These are phyloP conservation scores for Castanea sativa DNA, from an alignment of 306 rosid species.

Conservation along the genomic window DNA sequence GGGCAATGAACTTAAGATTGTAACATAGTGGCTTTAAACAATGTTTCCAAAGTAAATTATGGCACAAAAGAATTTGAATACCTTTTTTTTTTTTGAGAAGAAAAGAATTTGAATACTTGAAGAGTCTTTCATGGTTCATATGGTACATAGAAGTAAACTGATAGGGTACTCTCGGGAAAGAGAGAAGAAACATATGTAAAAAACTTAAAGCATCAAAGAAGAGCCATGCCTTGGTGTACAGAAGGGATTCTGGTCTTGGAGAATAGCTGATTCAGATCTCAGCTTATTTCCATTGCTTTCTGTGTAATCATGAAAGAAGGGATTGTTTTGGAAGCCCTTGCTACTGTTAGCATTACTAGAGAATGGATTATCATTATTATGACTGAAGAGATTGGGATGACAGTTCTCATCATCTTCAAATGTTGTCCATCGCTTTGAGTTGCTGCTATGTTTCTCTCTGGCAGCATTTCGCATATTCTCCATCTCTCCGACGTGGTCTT, in stretches of 20 bases:
- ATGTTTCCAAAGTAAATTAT: neutral
- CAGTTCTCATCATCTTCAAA: constrained; percentile 72
- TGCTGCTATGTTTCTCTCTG: constrained; percentile 47
- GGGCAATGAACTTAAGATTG: no score
- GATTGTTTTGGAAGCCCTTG: constrained; percentile 29
- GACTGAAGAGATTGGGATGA: constrained; percentile 71
- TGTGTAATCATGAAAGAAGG: constrained; percentile 38
- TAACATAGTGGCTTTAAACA: neutral
- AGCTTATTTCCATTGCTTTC: constrained; percentile 25
- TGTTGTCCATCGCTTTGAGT: constrained; percentile 69
- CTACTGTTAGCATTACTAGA: constrained; percentile 24
- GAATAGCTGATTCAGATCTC: constrained; percentile 46
- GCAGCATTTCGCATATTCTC: constrained; percentile 57
- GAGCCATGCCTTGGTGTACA: constrained; percentile 38
- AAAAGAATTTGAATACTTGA: constrained; percentile 5
- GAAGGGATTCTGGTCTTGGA: constrained; percentile 45
- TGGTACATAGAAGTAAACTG: neutral
- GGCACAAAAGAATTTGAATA: constrained; percentile 1
- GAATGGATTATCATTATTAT: constrained; percentile 20
- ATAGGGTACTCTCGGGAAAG: neutral
- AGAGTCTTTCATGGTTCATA: neutral
- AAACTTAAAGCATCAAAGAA: neutral
- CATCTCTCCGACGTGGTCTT: constrained; percentile 73
- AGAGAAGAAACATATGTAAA: neutral
- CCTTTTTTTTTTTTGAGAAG: neutral